A percentile compares a stretch with the other conserved stretches of the same genome.
Evolutionary conservation across 495 filamentous ascomycete genomes (phyloP).

Genomic region (Aspergillus funiculosus): DNA sequence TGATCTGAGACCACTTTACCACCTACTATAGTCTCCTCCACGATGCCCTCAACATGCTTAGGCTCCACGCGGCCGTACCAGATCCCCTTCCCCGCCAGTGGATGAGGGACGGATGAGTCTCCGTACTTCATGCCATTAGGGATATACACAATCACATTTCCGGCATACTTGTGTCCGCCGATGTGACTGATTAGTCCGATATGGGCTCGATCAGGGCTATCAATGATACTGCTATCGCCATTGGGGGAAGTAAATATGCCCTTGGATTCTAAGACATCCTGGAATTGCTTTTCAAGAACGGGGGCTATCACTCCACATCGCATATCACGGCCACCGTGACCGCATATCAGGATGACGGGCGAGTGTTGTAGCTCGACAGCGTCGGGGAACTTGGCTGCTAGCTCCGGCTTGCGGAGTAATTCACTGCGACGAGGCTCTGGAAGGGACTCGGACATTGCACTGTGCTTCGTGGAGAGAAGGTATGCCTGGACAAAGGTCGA

Average conservation of each 20-base stretch:
- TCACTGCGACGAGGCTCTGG: constrained; percentile 28
- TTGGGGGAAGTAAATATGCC: constrained; percentile 24
- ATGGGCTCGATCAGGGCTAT: constrained; percentile 40
- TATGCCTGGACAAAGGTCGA: constrained; percentile 36
- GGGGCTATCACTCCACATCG: constrained; percentile 80
- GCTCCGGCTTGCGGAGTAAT: constrained; percentile 26
- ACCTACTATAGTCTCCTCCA: constrained; percentile 69
- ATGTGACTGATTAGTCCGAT: constrained; percentile 82
- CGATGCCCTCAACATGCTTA: constrained; percentile 77
- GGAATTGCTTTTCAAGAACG: constrained; percentile 62
- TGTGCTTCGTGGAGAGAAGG: constrained; percentile 52
- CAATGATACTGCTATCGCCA: constrained; percentile 17
- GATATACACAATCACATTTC: constrained; percentile 88
- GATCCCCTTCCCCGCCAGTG: constrained; percentile 73
- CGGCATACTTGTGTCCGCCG: constrained; percentile 88
- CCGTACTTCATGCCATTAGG: constrained; percentile 49
- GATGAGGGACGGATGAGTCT: constrained; percentile 26
- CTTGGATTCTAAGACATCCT: constrained; percentile 36
- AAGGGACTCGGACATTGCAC: constrained; percentile 51
- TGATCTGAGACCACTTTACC: constrained; percentile 71
- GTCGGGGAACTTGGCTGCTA: constrained; percentile 33
- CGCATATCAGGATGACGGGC: constrained; percentile 74
- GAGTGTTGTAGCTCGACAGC: constrained; percentile 54
- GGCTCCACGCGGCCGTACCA: constrained; percentile 93
- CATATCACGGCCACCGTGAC: constrained; percentile 70